phyloP scores from a whole-genome alignment of 805 yeast genomes.

The Pichia pseudocactophila region DNA sequence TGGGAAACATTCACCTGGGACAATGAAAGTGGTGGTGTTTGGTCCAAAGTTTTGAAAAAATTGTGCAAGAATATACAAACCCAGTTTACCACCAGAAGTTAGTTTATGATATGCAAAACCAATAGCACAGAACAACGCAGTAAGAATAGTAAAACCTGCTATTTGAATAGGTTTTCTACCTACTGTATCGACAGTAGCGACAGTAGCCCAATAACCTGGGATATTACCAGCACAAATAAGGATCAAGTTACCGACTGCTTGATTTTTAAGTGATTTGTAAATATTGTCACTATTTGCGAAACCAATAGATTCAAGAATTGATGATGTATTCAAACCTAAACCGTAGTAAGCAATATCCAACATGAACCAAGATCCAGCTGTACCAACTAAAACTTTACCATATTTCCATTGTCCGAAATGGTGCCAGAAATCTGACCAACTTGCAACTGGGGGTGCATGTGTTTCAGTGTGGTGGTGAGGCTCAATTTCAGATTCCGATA shows the following conservation, averaged over 20 bases:
- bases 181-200: conserved; percentile 68
- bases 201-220: conserved; percentile 88
- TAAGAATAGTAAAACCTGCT: conserved; percentile 63
- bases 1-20: conserved; percentile 90
- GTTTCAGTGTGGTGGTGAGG: conserved; percentile 17
- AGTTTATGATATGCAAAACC: conserved; percentile 78
- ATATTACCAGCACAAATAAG: conserved; percentile 90
- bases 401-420: conserved; percentile 86
- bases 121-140: conserved; percentile 64
- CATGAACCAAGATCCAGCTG: conserved; percentile 88
- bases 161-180: conserved; percentile 85
- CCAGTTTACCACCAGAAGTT: conserved; percentile 58
- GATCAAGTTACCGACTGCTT: conserved; percentile 89
- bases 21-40: conserved; percentile 81
- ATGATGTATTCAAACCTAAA: conserved; percentile 73
- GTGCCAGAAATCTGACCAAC: conserved; percentile 55
- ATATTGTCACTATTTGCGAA: conserved; percentile 66
- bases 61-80: conserved; percentile 70
- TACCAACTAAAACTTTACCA: conserved; percentile 74
- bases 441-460: conserved; percentile 62
- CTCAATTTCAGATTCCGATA: conserved; percentile 27
- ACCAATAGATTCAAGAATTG: conserved; percentile 76
- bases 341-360: conserved; percentile 90
- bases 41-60: conserved; percentile 92
- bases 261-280: conserved; percentile 60